phyloP scores from a whole-genome alignment of 768 basidiomycete genomes.

The Coprinellus micaceus region DNA sequence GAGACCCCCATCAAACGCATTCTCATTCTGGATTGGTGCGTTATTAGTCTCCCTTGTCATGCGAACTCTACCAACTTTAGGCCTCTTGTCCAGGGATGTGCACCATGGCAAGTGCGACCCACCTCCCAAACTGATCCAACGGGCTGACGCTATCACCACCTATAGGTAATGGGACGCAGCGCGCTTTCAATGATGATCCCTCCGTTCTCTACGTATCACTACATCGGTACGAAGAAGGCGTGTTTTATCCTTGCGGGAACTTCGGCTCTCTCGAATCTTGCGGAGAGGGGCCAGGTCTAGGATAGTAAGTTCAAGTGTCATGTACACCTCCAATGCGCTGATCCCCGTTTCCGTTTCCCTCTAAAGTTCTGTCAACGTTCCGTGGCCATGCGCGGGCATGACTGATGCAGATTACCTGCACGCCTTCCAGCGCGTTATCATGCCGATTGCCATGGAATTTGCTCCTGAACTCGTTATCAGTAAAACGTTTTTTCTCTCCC shows the following conservation, averaged over 20 bases:
- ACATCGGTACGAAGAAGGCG: conserved; percentile 90
- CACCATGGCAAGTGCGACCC: conserved; percentile 68
- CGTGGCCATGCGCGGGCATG: conserved; percentile 89
- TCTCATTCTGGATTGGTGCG: conserved; percentile 93
- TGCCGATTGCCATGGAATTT: conserved; percentile 98
- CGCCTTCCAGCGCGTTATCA: conserved; percentile 91
- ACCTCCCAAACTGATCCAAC: background rate
- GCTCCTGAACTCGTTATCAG: conserved; percentile 94
- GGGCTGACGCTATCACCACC: conserved; percentile 7
- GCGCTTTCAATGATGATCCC: conserved; percentile 92
- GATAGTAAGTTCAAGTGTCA: conserved; percentile 59
- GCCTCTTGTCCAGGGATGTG: conserved; percentile 66
- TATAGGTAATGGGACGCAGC: conserved; percentile 93
- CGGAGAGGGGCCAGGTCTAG: conserved; percentile 79
- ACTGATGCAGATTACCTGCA: conserved; percentile 94
- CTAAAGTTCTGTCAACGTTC: conserved; percentile 87
- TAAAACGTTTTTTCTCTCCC: conserved; percentile 37
- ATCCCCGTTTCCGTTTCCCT: background rate
- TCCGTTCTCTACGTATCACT: conserved; percentile 90
- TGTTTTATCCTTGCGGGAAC: conserved; percentile 89
- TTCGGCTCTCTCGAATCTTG: conserved; percentile 85
- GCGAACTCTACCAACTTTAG: background rate
- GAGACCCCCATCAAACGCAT: conserved; percentile 70
- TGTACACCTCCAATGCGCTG: too few species aligned
- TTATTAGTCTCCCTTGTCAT: conserved; percentile 5